Evolutionary conservation across 2,329 filamentous ascomycete species (phyloP).

Genomic region (Apiospora marii): DNA sequence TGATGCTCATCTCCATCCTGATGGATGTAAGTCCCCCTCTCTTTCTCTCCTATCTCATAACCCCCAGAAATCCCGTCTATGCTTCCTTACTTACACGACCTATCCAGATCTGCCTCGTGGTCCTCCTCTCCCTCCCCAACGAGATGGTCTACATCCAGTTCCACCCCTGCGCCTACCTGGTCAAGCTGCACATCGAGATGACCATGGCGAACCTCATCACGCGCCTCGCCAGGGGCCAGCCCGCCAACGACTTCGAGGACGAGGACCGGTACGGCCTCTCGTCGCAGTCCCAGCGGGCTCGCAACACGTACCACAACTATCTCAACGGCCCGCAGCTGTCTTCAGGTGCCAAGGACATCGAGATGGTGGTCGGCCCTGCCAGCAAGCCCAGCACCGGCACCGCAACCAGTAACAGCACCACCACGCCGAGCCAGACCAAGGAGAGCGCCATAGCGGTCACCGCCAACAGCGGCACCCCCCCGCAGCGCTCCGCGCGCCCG

Average conservation of each 20-base stretch:
- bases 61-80: no score
- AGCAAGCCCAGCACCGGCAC: neutral
- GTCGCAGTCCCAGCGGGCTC: neutral
- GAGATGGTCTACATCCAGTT: slow-evolving; percentile 32
- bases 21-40: slow-evolving; percentile 51
- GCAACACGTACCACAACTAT: neutral
- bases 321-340: neutral
- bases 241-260: neutral
- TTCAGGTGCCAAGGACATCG: neutral
- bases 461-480: neutral
- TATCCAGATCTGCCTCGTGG: slow-evolving; percentile 33
- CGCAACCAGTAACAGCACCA: neutral
- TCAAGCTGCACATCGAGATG: slow-evolving; percentile 37
- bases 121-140: slow-evolving; percentile 31
- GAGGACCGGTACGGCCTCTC: neutral
- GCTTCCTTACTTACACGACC: neutral
- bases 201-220: slow-evolving; percentile 29
- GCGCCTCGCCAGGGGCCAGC: slow-evolving; percentile 17
- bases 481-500: neutral
- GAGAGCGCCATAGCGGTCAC: neutral
- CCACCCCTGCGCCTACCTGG: slow-evolving; percentile 32
- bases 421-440: neutral
- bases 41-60: no score
- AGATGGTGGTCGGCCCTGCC: neutral
- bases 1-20: slow-evolving; percentile 56